Percentiles rank a stretch among this genome's conserved stretches.
phyloP scores from a whole-genome alignment of 139 green algal genomes.

The Zygnema cylindricum region DNA sequence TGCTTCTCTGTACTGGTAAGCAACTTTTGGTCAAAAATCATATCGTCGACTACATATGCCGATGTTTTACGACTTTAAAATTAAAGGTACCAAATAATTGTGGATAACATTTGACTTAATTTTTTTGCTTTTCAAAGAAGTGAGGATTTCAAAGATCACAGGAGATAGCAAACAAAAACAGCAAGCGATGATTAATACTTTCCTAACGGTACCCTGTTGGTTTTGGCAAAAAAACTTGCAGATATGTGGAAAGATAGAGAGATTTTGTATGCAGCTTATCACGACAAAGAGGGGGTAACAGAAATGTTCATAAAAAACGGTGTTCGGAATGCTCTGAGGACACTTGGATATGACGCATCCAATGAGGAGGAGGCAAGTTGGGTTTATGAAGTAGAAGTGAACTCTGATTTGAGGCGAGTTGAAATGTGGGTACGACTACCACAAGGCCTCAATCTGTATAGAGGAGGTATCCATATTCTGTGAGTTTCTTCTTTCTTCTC shows the following conservation, averaged over 20 bases:
- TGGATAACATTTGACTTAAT: no score
- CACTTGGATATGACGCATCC: slow-evolving; percentile 5
- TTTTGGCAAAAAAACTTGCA: background rate
- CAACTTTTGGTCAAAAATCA: no score
- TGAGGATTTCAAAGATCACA: no score
- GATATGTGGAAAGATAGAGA: slow-evolving; percentile 72
- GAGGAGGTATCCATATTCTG: background rate
- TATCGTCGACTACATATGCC: no score
- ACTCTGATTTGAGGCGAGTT: slow-evolving; percentile 29
- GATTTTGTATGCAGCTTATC: slow-evolving; percentile 68
- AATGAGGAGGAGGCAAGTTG: slow-evolving; percentile 46
- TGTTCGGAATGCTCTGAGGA: slow-evolving; percentile 38
- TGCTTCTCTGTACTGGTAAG: slow-evolving; percentile 51
- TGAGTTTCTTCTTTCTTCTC: background rate
- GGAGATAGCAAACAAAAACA: no score
- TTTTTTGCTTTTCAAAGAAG: no score
- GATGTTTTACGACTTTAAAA: no score
- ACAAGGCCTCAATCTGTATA: slow-evolving; percentile 12
- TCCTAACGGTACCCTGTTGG: no score
- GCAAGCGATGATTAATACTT: no score
- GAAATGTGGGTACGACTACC: slow-evolving; percentile 55
- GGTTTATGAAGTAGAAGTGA: slow-evolving; percentile 57
- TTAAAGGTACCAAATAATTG: no score
- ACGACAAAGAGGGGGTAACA: slow-evolving; percentile 71
- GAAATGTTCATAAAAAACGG: slow-evolving; percentile 73